Conservation (phyloP, 2,329 filamentous ascomycete genomes). For the Thielaviopsis ethacetica region DNA sequence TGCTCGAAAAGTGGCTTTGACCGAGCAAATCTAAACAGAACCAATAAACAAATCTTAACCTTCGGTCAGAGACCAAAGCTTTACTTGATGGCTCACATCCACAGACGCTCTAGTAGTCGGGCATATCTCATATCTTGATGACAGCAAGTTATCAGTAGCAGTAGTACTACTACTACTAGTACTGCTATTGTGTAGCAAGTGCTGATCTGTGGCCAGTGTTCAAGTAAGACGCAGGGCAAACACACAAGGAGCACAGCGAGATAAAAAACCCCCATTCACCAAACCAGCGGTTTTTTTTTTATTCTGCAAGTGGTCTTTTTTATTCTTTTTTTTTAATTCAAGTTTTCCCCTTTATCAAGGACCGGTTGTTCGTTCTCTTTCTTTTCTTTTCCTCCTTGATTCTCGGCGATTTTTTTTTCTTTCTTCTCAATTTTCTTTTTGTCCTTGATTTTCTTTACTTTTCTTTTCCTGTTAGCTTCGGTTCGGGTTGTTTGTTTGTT, state of each 20-base stretch:
- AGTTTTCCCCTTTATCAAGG: not conserved
- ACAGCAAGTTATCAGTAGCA: no score
- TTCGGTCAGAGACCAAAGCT: not conserved
- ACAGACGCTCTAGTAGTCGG: no score
- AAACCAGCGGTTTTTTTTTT: not conserved
- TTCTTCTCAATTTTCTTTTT: not conserved
- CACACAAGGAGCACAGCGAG: no score
- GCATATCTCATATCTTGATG: no score
- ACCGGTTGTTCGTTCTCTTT: not conserved
- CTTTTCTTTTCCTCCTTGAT: not conserved
- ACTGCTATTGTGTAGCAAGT: no score
- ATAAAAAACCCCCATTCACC: no score
- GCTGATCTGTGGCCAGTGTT: no score
- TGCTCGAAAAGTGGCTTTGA: not conserved
- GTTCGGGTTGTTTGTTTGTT: not conserved
- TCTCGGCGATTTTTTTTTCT: not conserved
- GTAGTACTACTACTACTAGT: no score
- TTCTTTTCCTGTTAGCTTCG: not conserved
- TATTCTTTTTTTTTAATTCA: not conserved
- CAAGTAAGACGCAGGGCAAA: no score
- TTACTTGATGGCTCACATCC: not conserved
- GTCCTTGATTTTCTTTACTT: not conserved
- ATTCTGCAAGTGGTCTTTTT: not conserved
- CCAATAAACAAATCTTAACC: not conserved
- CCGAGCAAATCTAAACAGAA: not conserved